phyloP scores from a whole-genome alignment of 805 yeast genomes.

The Suhomyces faveliae region DNA sequence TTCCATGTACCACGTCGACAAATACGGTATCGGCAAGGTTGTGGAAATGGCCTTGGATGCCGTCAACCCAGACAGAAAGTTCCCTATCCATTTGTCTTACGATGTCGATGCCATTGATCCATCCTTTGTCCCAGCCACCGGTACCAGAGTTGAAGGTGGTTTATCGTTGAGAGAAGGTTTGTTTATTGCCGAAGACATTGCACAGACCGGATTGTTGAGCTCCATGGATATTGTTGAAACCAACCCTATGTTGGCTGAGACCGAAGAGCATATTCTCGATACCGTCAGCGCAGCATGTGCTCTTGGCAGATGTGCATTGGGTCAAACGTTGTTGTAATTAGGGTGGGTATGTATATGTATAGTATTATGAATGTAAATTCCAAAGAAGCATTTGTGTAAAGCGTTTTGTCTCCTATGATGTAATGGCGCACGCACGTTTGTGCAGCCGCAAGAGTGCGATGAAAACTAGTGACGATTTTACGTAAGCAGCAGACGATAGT shows the following conservation, averaged over 20 bases:
- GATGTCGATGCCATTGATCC: constrained; percentile 98
- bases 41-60: constrained; percentile 85
- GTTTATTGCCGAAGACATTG: constrained; percentile 87
- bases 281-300: constrained; percentile 91
- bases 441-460: constrained; percentile 1
- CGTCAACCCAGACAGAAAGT: constrained; percentile 64
- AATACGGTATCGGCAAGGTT: constrained; percentile 87
- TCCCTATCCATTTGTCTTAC: constrained; percentile 85
- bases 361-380: too few relatives aligned
- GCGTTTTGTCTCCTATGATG: background rate
- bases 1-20: constrained; percentile 95
- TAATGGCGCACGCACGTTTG: background rate
- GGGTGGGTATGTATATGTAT: background rate
- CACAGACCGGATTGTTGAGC: constrained; percentile 82
- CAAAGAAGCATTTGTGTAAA: too few relatives aligned
- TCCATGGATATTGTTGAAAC: constrained; percentile 93
- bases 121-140: constrained; percentile 91
- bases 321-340: constrained; percentile 72
- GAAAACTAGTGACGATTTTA: constrained; percentile 1
- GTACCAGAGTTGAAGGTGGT: constrained; percentile 97
- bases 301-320: constrained; percentile 89
- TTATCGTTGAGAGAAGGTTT: constrained; percentile 91
- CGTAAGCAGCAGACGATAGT: background rate
- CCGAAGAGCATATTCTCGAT: constrained; percentile 71
- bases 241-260: constrained; percentile 83